These are phyloP conservation scores for Gossypium trilobum DNA, from an alignment of 441 rosid genomes.

Conservation along the genomic window DNA sequence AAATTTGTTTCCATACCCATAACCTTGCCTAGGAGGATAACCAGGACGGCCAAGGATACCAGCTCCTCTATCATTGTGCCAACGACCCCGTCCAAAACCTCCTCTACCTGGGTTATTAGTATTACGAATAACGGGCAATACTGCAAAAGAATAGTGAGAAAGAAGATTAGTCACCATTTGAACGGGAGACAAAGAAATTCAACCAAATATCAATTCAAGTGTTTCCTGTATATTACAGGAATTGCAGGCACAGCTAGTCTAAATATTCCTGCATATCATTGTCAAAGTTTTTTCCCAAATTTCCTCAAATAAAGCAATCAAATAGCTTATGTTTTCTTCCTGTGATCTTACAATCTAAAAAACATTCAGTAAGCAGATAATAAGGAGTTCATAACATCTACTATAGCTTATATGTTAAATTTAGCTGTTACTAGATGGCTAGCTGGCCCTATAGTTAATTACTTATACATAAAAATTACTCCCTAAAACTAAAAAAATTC, in stretches of 20 bases:
- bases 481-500: slow-evolving; percentile 6
- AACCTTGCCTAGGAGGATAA: slow-evolving; percentile 67
- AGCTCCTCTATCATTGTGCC: slow-evolving; percentile 80
- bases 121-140: slow-evolving; percentile 52
- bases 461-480: neutral
- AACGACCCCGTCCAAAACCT: slow-evolving; percentile 65
- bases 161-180: neutral
- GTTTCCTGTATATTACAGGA: neutral
- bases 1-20: slow-evolving; percentile 56
- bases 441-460: neutral
- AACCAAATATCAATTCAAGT: neutral
- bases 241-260: neutral
- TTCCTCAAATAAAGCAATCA: neutral
- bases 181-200: neutral
- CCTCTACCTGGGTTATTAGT: slow-evolving; percentile 55
- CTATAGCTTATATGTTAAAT: neutral
- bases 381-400: neutral
- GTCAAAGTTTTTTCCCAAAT: neutral
- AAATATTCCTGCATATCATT: neutral
- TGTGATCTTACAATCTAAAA: neutral
- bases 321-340: neutral
- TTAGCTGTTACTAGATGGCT: neutral
- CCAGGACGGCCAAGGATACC: slow-evolving; percentile 90
- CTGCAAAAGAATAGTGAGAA: slow-evolving; percentile 30
- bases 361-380: neutral